Evolutionary conservation across 768 basidiomycete species (phyloP), one percentile per base, ranked within the genome.

Genomic region (Naganishia vishniacii): DNA sequence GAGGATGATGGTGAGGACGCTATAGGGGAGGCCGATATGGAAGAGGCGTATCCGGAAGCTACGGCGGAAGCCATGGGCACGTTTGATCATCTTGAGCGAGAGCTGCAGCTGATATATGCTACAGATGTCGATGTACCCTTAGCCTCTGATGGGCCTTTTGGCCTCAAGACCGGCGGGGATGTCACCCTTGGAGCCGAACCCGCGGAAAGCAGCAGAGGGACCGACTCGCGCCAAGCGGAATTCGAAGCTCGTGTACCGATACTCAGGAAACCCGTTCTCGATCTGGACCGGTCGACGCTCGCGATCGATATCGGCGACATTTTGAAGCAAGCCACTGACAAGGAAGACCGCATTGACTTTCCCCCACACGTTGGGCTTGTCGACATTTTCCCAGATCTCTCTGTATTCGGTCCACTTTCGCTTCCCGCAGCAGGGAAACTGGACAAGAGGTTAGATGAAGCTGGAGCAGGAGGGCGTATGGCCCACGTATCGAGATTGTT

Each of bases 381-480:
- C 6, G 62, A 63, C 32, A 83, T 97, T 44, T 95, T 95, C 74
- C 91, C 92, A 0, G 94, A 95, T 62, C 82, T 94, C 12, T 69
- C 70, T 0, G 67, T 76, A 9, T 81, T 79, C 83, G 61, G 71
- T 34, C 82, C 85, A 12, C 53, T 26, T 6, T 37, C 53, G 16
- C 80, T 84, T 48, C 80, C 69, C 44, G 48, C 48, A 51, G 73
- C 70, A 45, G 83, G 68, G 83, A 90, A 70, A 88, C 86, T 73
- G 83, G 81, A 74, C 82, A 78, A 73, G 32, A 82, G 94, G 31
- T 71, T 83, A 0, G 94, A 98, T 69, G 91, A 92, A 58, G 83
- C 78, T 7, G 42, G 42, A 11, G 42, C 42, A 7, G 85, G 84
- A 62, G 85, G 85, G 31, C 89, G 87, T 67, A 79, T 97, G 28